Percentiles rank a stretch among this genome's conserved stretches.
Evolutionary conservation across 257 asterid species (phyloP).

Genomic region (Solanum rostratum): DNA sequence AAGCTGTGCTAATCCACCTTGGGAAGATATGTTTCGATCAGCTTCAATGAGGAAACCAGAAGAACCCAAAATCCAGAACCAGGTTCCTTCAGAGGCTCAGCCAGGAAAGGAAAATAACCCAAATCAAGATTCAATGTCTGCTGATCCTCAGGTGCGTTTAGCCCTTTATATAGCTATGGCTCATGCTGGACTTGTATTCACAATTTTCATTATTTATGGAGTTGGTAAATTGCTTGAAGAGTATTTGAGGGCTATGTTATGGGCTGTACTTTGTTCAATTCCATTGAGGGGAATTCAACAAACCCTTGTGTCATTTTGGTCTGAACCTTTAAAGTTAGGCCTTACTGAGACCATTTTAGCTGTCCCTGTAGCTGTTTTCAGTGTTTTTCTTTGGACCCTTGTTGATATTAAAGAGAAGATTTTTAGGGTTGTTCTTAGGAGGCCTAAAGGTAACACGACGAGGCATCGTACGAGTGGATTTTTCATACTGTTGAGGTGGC

Average conservation of each 20-base stretch:
- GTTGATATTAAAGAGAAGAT: constrained; percentile 52
- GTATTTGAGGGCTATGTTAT: constrained; percentile 69
- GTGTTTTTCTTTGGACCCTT: constrained; percentile 67
- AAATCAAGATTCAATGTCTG: constrained; percentile 22
- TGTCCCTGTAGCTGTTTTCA: constrained; percentile 67
- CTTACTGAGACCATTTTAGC: constrained; percentile 86
- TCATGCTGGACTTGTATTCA: constrained; percentile 73
- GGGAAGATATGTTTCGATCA: constrained; percentile 98
- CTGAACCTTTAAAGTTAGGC: constrained; percentile 73
- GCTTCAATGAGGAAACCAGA: constrained; percentile 77
- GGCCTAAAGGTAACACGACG: constrained; percentile 15
- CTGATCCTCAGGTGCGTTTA: constrained; percentile 89
- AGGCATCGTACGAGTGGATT: constrained; percentile 67
- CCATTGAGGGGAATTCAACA: constrained; percentile 88
- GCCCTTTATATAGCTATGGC: constrained; percentile 98
- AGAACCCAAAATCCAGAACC: constrained; percentile 19
- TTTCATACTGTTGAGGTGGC: constrained; percentile 56
- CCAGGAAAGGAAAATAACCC: background rate
- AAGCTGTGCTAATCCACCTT: constrained; percentile 35
- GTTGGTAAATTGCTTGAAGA: constrained; percentile 71
- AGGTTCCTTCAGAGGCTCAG: constrained; percentile 9
- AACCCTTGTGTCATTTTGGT: constrained; percentile 80
- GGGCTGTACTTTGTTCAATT: constrained; percentile 94
- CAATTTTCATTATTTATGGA: constrained; percentile 53
- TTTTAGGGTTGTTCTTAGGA: constrained; percentile 34